Percentiles rank a stretch among this genome's conserved stretches.
phyloP scores from a whole-genome alignment of 208 protist species.

The Trypanosoma brucei region DNA sequence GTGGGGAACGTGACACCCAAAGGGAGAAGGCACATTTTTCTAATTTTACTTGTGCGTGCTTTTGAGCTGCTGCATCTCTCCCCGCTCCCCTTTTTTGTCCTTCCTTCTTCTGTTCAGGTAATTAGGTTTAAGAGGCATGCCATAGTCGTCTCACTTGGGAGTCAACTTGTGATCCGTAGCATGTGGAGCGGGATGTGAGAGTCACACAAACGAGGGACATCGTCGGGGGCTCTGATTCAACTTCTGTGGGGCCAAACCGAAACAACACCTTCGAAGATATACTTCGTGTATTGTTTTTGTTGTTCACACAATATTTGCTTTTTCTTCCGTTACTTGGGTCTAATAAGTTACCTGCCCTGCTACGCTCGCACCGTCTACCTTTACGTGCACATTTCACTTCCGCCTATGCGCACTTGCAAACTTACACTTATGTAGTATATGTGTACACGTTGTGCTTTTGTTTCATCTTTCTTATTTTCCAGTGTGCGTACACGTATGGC shows the following conservation, averaged over 20 bases:
- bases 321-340: slow-evolving; percentile 3
- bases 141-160: too few species aligned
- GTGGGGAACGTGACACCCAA: slow-evolving; percentile 1
- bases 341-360: slow-evolving; percentile 1
- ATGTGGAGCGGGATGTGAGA: neutral
- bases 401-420: too few species aligned
- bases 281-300: neutral
- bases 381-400: too few species aligned
- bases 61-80: neutral
- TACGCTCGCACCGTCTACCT: neutral
- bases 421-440: too few species aligned
- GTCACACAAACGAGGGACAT: neutral
- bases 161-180: too few species aligned
- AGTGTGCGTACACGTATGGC: too few species aligned
- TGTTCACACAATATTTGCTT: slow-evolving; percentile 1
- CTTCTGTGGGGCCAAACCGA: slow-evolving; percentile 1
- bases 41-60: neutral
- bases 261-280: slow-evolving; percentile 17
- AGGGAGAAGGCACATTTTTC: neutral
- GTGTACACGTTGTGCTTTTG: too few species aligned
- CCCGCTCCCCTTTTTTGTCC: neutral
- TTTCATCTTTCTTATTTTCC: too few species aligned
- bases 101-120: neutral
- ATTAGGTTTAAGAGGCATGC: neutral
- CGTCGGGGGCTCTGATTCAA: slow-evolving; percentile 3